phyloP scores from a whole-genome alignment of 495 filamentous ascomycete species.

The Mytilinidion resinicola region DNA sequence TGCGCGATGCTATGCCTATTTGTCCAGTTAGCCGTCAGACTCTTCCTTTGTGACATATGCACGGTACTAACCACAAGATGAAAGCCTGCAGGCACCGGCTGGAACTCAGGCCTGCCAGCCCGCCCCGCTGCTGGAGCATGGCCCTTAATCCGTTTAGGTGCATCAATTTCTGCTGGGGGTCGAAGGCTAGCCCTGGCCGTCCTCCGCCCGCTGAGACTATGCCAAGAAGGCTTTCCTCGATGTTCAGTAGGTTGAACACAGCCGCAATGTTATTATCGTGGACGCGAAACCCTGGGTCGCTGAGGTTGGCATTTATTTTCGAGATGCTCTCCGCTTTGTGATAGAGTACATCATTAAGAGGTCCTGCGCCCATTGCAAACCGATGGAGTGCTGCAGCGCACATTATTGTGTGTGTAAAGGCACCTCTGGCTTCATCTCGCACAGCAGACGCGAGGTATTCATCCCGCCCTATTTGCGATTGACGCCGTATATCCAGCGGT shows the following conservation, averaged over 20 bases:
- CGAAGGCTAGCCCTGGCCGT: slow-evolving; percentile 7
- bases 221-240: slow-evolving; percentile 27
- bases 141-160: slow-evolving; percentile 28
- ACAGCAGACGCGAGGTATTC: slow-evolving; percentile 24
- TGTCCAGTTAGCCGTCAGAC: background rate
- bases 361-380: slow-evolving; percentile 11
- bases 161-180: slow-evolving; percentile 12
- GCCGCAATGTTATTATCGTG: slow-evolving; percentile 30
- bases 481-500: slow-evolving; percentile 26
- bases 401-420: slow-evolving; percentile 26
- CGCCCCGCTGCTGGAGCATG: slow-evolving; percentile 31
- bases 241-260: slow-evolving; percentile 27
- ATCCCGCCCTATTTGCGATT: slow-evolving; percentile 12
- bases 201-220: slow-evolving; percentile 3
- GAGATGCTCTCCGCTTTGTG: slow-evolving; percentile 25
- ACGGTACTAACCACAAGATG: slow-evolving; percentile 26
- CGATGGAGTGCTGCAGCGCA: slow-evolving; percentile 24
- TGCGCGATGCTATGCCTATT: slow-evolving; percentile 24
- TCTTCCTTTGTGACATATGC: background rate
- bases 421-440: slow-evolving; percentile 11
- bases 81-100: slow-evolving; percentile 30
- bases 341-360: slow-evolving; percentile 15
- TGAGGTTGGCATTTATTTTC: slow-evolving; percentile 24
- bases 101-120: slow-evolving; percentile 18
- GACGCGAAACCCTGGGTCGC: slow-evolving; percentile 15